phyloP scores from a whole-genome alignment of 305 asterid species.

The Rubia balearica region DNA sequence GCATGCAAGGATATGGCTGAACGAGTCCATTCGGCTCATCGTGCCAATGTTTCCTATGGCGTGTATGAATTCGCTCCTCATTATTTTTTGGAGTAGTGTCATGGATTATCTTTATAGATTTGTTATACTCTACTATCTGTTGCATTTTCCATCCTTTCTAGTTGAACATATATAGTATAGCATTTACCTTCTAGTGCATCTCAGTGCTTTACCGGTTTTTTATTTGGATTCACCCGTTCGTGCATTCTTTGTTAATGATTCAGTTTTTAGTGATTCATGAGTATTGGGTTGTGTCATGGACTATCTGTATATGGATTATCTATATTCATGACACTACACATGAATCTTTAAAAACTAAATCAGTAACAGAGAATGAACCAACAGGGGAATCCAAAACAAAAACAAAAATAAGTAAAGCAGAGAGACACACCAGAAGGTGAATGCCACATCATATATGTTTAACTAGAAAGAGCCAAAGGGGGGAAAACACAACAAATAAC shows the following conservation, averaged over 20 bases:
- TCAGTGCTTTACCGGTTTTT: background rate
- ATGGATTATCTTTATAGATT: background rate
- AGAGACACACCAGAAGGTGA: background rate
- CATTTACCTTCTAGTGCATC: background rate
- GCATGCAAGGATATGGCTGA: constrained; percentile 75
- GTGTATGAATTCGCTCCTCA: constrained; percentile 36
- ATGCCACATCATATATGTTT: too few species aligned
- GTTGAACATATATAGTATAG: too few species aligned
- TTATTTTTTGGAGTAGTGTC: background rate
- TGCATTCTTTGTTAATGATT: too few species aligned
- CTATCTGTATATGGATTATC: too few species aligned
- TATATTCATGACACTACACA: too few species aligned
- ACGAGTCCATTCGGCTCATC: constrained; percentile 47
- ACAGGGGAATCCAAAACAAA: too few species aligned
- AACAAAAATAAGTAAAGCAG: background rate
- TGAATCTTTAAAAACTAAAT: background rate
- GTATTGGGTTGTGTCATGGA: too few species aligned
- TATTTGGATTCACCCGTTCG: too few species aligned
- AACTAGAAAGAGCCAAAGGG: too few species aligned
- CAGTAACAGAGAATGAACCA: too few species aligned
- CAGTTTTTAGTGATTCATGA: too few species aligned
- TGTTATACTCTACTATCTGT: background rate
- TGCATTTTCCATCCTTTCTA: too few species aligned
- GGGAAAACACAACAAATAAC: background rate
- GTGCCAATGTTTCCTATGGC: constrained; percentile 41